Conservation (phyloP, 495 filamentous ascomycete genomes). For the Copromyces sp. region DNA sequence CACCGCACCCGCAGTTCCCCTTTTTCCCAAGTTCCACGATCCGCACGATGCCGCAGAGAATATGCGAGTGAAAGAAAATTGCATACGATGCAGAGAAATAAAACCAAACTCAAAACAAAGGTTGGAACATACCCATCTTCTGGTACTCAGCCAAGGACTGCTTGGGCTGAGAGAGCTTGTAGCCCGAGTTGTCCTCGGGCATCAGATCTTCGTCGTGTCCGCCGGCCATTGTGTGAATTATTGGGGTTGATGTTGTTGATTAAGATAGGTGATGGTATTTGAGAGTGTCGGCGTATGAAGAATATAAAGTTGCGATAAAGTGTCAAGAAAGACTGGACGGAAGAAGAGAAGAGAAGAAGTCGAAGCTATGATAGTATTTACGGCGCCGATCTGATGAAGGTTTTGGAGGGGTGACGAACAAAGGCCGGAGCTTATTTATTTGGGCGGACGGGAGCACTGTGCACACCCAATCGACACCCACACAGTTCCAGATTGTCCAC, state of each 20-base stretch:
- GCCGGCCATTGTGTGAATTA: slow-evolving; percentile 48
- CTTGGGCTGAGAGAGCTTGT: slow-evolving; percentile 91
- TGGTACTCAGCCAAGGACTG: slow-evolving; percentile 90
- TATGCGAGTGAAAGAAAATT: not conserved
- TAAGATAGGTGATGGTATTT: not conserved
- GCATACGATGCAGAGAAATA: not conserved
- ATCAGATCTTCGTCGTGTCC: slow-evolving; percentile 69
- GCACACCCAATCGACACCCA: not conserved
- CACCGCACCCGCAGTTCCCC: not conserved
- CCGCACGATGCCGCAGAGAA: not conserved
- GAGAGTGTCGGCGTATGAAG: not conserved
- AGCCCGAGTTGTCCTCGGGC: slow-evolving; percentile 81
- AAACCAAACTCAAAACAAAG: slow-evolving; percentile 4
- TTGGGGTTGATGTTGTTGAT: slow-evolving; percentile 10
- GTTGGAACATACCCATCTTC: slow-evolving; percentile 64
- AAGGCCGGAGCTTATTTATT: slow-evolving; percentile 19
- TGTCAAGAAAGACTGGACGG: not conserved
- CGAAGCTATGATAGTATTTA: slow-evolving; percentile 1
- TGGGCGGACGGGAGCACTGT: slow-evolving; percentile 3
- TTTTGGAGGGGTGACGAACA: slow-evolving; percentile 8
- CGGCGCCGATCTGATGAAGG: not conserved
- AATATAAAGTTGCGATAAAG: slow-evolving; percentile 11
- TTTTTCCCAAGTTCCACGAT: not conserved
- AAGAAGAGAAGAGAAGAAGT: not conserved
- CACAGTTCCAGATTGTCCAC: not conserved